These are phyloP conservation scores for Mycena galopus DNA, from an alignment of 768 basidiomycete species.

Conservation along the genomic window DNA sequence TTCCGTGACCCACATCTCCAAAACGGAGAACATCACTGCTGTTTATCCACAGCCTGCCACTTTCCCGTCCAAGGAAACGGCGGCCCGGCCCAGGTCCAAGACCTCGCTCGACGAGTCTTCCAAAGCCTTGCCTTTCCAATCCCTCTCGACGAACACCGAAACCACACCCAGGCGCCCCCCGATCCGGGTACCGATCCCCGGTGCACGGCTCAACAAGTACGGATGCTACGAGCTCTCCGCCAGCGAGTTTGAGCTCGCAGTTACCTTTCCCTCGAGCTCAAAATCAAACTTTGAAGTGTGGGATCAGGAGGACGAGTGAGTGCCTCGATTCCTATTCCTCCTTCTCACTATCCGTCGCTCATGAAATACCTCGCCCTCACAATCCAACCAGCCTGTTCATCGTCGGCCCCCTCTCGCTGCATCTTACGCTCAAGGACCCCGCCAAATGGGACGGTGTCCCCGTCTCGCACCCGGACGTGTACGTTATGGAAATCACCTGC, in stretches of 20 bases:
- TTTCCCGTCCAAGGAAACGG: constrained; percentile 7
- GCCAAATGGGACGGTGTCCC: constrained; percentile 44
- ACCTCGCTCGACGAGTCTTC: neutral
- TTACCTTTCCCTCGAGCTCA: constrained; percentile 21
- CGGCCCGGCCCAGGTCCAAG: neutral
- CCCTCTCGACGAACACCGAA: constrained; percentile 29
- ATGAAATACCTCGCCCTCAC: neutral
- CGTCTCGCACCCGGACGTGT: constrained; percentile 49
- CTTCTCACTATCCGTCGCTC: neutral
- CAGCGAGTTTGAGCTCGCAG: constrained; percentile 26
- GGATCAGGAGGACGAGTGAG: constrained; percentile 38
- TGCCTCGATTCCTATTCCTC: neutral
- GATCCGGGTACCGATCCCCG: constrained; percentile 18
- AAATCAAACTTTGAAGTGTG: constrained; percentile 34
- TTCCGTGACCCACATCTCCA: neutral
- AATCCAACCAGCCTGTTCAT: constrained; percentile 35
- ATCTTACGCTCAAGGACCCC: constrained; percentile 48
- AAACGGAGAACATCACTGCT: constrained; percentile 6
- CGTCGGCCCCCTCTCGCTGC: constrained; percentile 47
- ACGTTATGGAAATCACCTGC: constrained; percentile 50
- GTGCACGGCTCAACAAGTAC: constrained; percentile 29
- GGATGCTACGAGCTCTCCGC: constrained; percentile 29
- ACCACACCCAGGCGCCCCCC: constrained; percentile 13
- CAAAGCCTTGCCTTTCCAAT: neutral
- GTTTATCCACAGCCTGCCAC: neutral